Evolutionary conservation across 495 filamentous ascomycete genomes (phyloP).

Genomic region (Pseudomonodictys pantanalensis): DNA sequence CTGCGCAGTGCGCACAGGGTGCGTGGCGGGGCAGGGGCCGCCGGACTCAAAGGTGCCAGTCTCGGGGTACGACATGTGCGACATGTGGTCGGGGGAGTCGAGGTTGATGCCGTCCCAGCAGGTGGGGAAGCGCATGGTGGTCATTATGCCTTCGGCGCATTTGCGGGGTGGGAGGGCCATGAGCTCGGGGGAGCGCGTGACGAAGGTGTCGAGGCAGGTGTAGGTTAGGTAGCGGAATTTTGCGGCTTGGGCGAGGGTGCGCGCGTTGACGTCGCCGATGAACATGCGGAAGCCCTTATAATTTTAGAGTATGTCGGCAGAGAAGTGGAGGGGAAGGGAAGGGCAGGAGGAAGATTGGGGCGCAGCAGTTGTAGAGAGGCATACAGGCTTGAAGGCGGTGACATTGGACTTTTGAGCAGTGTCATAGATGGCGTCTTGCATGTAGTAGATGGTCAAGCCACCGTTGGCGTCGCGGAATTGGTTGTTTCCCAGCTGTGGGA

Average conservation of each 20-base stretch:
- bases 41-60: slow-evolving; percentile 24
- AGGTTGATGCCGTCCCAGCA: slow-evolving; percentile 56
- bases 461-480: slow-evolving; percentile 19
- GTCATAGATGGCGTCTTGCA: slow-evolving; percentile 23
- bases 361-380: neutral
- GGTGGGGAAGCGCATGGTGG: slow-evolving; percentile 21
- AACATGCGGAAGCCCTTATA: slow-evolving; percentile 28
- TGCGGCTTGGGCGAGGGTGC: slow-evolving; percentile 1
- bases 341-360: neutral
- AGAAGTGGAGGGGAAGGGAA: neutral
- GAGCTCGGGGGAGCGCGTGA: slow-evolving; percentile 12
- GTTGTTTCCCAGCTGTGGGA: slow-evolving; percentile 19
- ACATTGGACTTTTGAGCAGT: slow-evolving; percentile 16
- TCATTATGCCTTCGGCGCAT: slow-evolving; percentile 29
- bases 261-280: slow-evolving; percentile 8
- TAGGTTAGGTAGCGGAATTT: slow-evolving; percentile 23
- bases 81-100: slow-evolving; percentile 51
- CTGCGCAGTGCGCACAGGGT: slow-evolving; percentile 29
- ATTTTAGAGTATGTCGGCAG: neutral
- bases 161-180: slow-evolving; percentile 10
- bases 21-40: slow-evolving; percentile 25
- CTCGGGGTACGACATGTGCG: slow-evolving; percentile 41
- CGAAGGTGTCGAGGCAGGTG: slow-evolving; percentile 22
- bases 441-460: slow-evolving; percentile 28
- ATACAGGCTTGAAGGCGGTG: slow-evolving; percentile 23